A percentile compares a stretch with the other conserved stretches of the same genome.
These are phyloP conservation scores for Euphrasia arctica DNA, from an alignment of 305 asterid genomes.

Conservation along the genomic window DNA sequence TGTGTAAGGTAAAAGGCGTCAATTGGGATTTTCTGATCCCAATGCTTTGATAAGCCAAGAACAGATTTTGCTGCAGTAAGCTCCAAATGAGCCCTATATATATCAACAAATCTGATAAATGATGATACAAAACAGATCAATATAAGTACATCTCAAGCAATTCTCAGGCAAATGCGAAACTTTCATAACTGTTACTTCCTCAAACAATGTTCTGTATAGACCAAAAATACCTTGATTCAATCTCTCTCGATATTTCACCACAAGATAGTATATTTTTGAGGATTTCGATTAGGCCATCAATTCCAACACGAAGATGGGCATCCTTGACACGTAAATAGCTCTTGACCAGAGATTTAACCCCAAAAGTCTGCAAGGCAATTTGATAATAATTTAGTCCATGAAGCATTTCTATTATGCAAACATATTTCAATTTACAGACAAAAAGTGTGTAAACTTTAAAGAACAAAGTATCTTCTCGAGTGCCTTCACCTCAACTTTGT, in stretches of 20 bases:
- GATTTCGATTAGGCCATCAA: conserved; percentile 66
- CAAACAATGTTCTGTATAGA: conserved; percentile 12
- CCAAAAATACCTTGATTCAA: conserved; percentile 64
- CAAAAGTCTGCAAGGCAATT: conserved; percentile 67
- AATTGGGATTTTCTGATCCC: conserved; percentile 93
- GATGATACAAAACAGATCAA: conserved; percentile 28
- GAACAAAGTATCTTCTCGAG: conserved; percentile 94
- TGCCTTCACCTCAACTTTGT: conserved; percentile 91
- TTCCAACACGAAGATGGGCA: conserved; percentile 89
- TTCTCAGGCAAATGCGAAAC: conserved; percentile 5
- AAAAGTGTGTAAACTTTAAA: conserved; percentile 39
- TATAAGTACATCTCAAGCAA: conserved; percentile 17
- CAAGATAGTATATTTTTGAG: conserved; percentile 70
- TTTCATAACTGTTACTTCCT: conserved; percentile 26
- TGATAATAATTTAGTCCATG: conserved; percentile 20
- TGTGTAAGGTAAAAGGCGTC: conserved; percentile 72
- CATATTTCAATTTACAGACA: conserved; percentile 15
- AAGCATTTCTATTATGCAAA: conserved; percentile 24
- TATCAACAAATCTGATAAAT: conserved; percentile 69
- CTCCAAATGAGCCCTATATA: conserved; percentile 70
- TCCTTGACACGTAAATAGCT: conserved; percentile 97
- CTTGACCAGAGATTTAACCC: conserved; percentile 90
- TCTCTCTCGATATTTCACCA: conserved; percentile 75
- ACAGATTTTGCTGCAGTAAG: conserved; percentile 98
- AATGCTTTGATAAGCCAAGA: conserved; percentile 88